Evolutionary conservation across 139 green algal genomes (phyloP).

Genomic region (Auxenochlorella pyrenoidosa): DNA sequence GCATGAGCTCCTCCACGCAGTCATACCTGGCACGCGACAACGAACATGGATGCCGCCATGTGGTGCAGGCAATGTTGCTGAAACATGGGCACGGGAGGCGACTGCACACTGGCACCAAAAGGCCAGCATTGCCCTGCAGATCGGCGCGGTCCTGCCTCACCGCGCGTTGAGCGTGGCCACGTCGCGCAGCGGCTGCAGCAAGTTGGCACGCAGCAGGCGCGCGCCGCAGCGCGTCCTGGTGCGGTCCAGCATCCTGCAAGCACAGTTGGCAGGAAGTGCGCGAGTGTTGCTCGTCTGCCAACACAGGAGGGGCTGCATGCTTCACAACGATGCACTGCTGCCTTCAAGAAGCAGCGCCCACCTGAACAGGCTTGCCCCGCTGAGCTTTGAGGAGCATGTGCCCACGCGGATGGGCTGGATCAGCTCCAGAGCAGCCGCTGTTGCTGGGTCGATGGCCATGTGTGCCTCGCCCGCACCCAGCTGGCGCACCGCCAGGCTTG

Average conservation of each 20-base stretch:
- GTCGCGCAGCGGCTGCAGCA: slow-evolving; percentile 90
- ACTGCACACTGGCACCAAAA: neutral
- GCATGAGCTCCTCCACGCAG: slow-evolving; percentile 60
- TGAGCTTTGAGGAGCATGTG: slow-evolving; percentile 19
- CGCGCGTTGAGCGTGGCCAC: slow-evolving; percentile 75
- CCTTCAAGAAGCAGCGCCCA: neutral
- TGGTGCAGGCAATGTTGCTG: neutral
- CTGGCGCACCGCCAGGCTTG: slow-evolving; percentile 44
- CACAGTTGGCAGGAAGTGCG: neutral
- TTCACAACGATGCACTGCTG: neutral
- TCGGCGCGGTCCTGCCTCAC: slow-evolving; percentile 1
- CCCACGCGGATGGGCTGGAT: slow-evolving; percentile 47
- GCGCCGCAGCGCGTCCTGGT: slow-evolving; percentile 64
- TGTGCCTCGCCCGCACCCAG: slow-evolving; percentile 35
- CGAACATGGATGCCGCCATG: too few species aligned
- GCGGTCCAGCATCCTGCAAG: slow-evolving; percentile 62
- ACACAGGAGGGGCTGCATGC: too few species aligned
- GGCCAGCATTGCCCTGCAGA: neutral
- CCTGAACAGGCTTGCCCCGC: slow-evolving; percentile 46
- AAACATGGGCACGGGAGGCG: too few species aligned
- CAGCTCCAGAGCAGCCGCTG: slow-evolving; percentile 62
- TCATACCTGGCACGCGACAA: too few species aligned
- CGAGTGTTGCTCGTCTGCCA: neutral
- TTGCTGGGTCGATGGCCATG: slow-evolving; percentile 71
- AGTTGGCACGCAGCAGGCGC: slow-evolving; percentile 78